phyloP scores from a whole-genome alignment of 352 stramenopile species.

The Phytophthora fragariaefolia region DNA sequence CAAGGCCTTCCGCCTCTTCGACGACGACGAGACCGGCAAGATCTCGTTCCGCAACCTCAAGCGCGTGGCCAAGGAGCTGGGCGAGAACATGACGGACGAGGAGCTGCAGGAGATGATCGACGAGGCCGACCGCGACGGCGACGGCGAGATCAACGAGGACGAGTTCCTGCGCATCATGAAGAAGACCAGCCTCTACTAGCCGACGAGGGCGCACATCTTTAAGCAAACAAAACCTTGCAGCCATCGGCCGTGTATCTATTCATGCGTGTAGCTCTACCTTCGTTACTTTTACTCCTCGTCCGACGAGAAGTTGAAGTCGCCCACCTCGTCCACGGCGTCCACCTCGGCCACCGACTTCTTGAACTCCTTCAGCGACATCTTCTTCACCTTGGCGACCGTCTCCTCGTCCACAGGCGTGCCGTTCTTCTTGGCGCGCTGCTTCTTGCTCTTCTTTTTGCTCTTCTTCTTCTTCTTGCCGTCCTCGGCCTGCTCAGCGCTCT shows the following conservation, averaged over 20 bases:
- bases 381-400: constrained; percentile 76
- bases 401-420: constrained; percentile 59
- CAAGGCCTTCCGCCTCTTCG: constrained; percentile 98
- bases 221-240: constrained; percentile 17
- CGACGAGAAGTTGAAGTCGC: constrained; percentile 80
- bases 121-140: constrained; percentile 94
- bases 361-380: constrained; percentile 87
- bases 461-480: constrained; percentile 51
- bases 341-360: constrained; percentile 77
- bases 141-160: constrained; percentile 96
- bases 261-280: constrained; percentile 9
- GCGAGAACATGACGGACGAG: constrained; percentile 97
- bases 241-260: constrained; percentile 20
- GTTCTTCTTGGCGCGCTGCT: constrained; percentile 42
- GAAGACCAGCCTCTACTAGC: constrained; percentile 92
- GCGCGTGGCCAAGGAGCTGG: constrained; percentile 96
- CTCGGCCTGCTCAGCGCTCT: constrained; percentile 30
- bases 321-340: constrained; percentile 75
- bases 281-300: constrained; percentile 62
- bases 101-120: constrained; percentile 99
- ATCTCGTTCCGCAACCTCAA: constrained; percentile 98
- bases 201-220: constrained; percentile 12
- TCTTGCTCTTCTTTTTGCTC: constrained; percentile 47
- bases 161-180: constrained; percentile 98
- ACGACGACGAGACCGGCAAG: constrained; percentile 97